Evolutionary conservation across 331 rosid species (phyloP), one percentile per base, ranked within the genome.

Genomic region (Stylosanthes scabra): DNA sequence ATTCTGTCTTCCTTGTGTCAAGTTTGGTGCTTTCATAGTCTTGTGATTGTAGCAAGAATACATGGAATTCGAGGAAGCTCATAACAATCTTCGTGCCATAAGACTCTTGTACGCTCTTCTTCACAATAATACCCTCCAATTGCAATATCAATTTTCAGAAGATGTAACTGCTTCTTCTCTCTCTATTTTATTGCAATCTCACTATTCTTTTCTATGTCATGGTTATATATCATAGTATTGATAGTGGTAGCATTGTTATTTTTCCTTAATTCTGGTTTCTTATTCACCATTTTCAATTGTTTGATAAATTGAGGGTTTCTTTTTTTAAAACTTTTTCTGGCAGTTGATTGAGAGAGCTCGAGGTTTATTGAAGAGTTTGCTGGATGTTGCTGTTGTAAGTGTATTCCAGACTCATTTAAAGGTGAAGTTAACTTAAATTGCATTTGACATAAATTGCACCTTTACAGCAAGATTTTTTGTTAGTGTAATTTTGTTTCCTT

Each of bases 51-150:
- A 49, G 55, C 16, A 49, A 10, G 42, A 66, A 55, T 55, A 49
- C 1, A 78, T 84, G 91, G 85, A 89, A 15, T 70, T 84, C 60
- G 88, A 82, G 56, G 86, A 84, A 68, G 85, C 83, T 16, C 54
- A 76, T 29, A 39, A 65, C 40, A 77, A 86, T 84, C 82, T 89
- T 6, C 71, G 78, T 49, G 88, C 89, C 37, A 68, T 86, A 75
- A 86, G 85, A 76, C 81, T 84, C 44, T 78, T 88, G 7, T 88
- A 86, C 57, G 80, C 83, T 41, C 91, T 88, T 59, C 86, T 84
- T 40, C 76, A 88, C 12, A 76, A 73, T 44, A 46, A 68, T 9
- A 69, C 46, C 9, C 28, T 59, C 29, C 56, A 59, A 62, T 60
- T 70, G 51, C 81, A 57, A 41, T 52, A 37, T 79, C 7, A 58